Evolutionary conservation across 257 asterid genomes (phyloP), one percentile per base, ranked within the genome.

Genomic region (Penstemon barbatus): DNA sequence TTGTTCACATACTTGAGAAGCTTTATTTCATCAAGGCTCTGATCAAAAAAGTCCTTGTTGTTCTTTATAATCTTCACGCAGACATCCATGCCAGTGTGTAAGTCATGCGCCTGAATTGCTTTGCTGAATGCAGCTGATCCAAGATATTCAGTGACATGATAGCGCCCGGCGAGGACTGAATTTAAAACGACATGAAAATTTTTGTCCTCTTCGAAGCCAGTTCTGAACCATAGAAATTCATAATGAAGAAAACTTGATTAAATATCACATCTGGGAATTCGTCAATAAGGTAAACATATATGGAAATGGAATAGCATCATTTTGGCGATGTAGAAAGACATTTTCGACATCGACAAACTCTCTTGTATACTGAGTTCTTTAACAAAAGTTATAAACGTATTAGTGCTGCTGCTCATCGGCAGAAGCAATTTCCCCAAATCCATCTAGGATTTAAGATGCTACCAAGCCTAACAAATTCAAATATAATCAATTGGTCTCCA

Each of bases 61-160:
- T 91, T 94, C 89, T 94, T 94, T 71, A 94, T 94, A 71, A 94
- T 89, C 82, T 94, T 91, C 78, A 94, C 93, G 69, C 99, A 94
- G 5, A 94, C 97, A 83, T 94, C 99, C 95, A 94, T 91, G 81
- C 97, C 99, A 65, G 97, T 89, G 77, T 94, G 99, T 82, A 94
- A 86, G 78, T 94, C 99, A 63, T 94, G 99, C 40, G 99, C 99
- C 87, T 94, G 99, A 69, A 94, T 89, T 75, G 97, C 99, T 84
- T 94, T 94, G 85, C 99, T 94, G 75, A 94, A 94, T 75, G 99
- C 97, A 60, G 99, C 99, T 65, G 99, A 94, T 80, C 99, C 99
- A 59, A 94, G 97, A 85, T 94, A 91, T 82, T 94, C 99, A 1
- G 99, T 93, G 62, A 93, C 99, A 79, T 93, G 99, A 79, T 93